Percentiles rank a stretch among this genome's conserved stretches.
Conservation (phyloP, 2,329 filamentous ascomycete genomes). For the Monilinia aucupariae region DNA sequence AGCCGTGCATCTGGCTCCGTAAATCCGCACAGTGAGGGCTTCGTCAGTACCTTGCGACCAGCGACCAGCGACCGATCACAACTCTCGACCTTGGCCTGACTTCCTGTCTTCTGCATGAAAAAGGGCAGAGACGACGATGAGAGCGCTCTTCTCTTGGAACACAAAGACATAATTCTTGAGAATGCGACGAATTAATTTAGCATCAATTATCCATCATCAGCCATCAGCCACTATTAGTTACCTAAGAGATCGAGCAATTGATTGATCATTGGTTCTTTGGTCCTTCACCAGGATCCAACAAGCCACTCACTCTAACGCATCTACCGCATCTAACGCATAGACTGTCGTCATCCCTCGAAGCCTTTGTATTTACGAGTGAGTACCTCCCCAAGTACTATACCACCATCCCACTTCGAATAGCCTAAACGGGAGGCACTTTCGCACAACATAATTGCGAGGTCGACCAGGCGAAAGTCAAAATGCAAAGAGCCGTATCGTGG, state of each 20-base stretch:
- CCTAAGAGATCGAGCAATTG: background rate
- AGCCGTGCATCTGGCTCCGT: background rate
- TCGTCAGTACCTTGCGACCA: too few species aligned
- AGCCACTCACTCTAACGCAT: background rate
- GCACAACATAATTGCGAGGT: conserved; percentile 23
- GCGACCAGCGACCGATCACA: conserved; percentile 3
- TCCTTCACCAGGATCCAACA: background rate
- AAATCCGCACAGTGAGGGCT: too few species aligned
- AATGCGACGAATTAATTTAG: conserved; percentile 12
- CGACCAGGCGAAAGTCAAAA: conserved; percentile 27
- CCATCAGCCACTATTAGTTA: too few species aligned
- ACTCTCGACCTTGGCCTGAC: background rate
- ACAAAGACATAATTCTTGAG: background rate
- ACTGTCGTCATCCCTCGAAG: conserved; percentile 11
- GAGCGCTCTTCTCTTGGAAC: background rate
- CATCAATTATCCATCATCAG: too few species aligned
- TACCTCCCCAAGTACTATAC: background rate
- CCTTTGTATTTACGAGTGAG: background rate
- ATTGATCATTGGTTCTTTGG: background rate
- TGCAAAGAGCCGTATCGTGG: conserved; percentile 34
- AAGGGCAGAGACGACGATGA: conserved; percentile 4
- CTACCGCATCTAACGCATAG: too few species aligned
- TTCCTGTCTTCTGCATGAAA: background rate
- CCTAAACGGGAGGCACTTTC: conserved; percentile 8
- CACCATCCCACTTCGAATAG: conserved; percentile 15